phyloP scores from a whole-genome alignment of 73 alveolate species.

The Tetrahymena thermophila region DNA sequence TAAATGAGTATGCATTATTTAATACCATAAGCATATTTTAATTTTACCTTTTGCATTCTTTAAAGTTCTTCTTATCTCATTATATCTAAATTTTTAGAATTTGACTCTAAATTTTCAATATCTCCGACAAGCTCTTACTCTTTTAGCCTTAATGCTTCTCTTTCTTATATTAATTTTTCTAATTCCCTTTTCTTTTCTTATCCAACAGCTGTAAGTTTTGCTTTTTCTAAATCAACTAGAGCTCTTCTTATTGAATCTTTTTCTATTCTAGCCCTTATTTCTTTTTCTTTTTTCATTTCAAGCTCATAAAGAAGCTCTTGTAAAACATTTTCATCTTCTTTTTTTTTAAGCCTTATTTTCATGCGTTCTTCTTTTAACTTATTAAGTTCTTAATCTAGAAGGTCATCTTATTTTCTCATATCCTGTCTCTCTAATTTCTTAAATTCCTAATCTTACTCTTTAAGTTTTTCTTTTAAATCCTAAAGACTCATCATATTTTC shows the following conservation, averaged over 20 bases:
- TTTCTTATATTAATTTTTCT: conserved; percentile 54
- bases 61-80: conserved; percentile 56
- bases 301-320: conserved; percentile 64
- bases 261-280: conserved; percentile 65
- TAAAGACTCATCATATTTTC: conserved; percentile 22
- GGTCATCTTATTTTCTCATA: conserved; percentile 45
- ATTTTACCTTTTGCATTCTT: background rate
- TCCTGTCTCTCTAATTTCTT: conserved; percentile 22
- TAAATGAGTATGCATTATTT: too few relatives aligned
- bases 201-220: conserved; percentile 61
- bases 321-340: conserved; percentile 55
- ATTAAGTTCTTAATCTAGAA: conserved; percentile 51
- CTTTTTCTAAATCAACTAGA: conserved; percentile 65
- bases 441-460: conserved; percentile 31
- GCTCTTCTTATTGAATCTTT: conserved; percentile 72
- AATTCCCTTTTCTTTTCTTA: conserved; percentile 68
- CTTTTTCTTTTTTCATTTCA: conserved; percentile 66
- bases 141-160: conserved; percentile 68
- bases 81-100: conserved; percentile 31
- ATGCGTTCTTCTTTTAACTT: conserved; percentile 57
- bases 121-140: conserved; percentile 70
- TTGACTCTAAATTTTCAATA: conserved; percentile 55
- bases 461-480: conserved; percentile 28
- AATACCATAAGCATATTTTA: too few relatives aligned
- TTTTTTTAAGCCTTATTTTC: conserved; percentile 55